Conservation (phyloP, 2,329 filamentous ascomycete species). For the Pyricularia sp. region DNA sequence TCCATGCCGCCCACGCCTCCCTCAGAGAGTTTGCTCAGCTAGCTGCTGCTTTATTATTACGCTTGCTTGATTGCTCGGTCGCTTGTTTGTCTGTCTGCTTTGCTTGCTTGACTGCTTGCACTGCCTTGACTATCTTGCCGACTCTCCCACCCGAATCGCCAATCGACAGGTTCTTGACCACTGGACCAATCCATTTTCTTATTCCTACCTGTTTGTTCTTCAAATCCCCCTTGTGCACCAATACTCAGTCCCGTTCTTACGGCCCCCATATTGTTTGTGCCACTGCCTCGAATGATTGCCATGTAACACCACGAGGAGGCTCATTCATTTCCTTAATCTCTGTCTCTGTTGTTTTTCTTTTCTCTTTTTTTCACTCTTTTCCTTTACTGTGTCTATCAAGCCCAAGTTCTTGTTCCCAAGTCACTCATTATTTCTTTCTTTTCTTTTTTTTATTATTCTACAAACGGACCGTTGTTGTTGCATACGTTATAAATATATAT, state of each 20-base stretch:
- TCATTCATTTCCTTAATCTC: neutral
- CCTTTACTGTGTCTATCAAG: neutral
- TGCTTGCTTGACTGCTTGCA: neutral
- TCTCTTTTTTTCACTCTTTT: neutral
- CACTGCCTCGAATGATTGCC: conserved; percentile 9
- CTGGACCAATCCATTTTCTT: neutral
- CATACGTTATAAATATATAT: neutral
- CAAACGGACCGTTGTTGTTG: neutral
- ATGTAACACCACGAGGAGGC: conserved; percentile 12
- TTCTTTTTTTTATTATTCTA: neutral
- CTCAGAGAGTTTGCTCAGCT: neutral
- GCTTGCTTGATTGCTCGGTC: neutral
- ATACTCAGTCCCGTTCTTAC: neutral
- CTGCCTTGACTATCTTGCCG: neutral
- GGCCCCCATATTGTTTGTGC: conserved; percentile 4
- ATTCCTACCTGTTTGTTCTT: neutral
- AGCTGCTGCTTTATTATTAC: neutral
- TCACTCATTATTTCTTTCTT: neutral
- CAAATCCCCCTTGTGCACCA: neutral
- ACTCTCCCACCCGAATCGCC: neutral
- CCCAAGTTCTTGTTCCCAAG: neutral
- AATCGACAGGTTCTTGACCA: neutral
- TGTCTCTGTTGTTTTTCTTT: conserved; percentile 2
- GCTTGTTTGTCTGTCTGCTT: neutral
- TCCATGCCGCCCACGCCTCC: neutral